phyloP scores from a whole-genome alignment of 495 filamentous ascomycete species.

The Aspergillus cavernicola region DNA sequence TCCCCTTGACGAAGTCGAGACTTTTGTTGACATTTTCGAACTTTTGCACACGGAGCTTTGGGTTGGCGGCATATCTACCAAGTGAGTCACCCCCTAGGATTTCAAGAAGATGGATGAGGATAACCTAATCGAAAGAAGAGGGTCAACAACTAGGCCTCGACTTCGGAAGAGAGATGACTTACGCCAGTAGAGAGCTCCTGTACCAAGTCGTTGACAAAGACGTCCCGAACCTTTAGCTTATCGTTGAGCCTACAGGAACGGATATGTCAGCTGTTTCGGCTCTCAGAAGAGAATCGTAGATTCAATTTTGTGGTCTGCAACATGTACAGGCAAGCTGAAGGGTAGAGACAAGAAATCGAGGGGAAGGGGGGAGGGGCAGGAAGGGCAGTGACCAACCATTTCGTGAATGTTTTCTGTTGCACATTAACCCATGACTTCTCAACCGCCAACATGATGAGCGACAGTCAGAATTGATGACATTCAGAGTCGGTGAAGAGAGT shows the following conservation, averaged over 20 bases:
- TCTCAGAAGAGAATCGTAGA: no score
- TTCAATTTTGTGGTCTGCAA: no score
- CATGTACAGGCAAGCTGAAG: not conserved
- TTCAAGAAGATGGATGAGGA: constrained; percentile 94
- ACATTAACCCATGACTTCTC: constrained; percentile 94
- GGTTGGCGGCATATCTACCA: constrained; percentile 91
- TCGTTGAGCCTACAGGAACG: constrained; percentile 73
- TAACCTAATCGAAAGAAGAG: constrained; percentile 56
- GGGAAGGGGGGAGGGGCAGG: not conserved
- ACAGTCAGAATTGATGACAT: constrained; percentile 26
- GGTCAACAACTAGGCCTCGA: not conserved
- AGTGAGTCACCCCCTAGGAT: constrained; percentile 90
- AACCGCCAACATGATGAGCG: constrained; percentile 54
- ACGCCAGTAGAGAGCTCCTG: constrained; percentile 91
- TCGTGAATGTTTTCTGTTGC: constrained; percentile 99
- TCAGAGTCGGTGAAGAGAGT: constrained; percentile 30
- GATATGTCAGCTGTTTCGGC: not conserved
- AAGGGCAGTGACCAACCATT: constrained; percentile 67
- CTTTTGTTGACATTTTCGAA: constrained; percentile 98
- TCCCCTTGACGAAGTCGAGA: constrained; percentile 84
- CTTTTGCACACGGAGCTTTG: constrained; percentile 91
- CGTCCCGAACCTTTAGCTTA: constrained; percentile 72
- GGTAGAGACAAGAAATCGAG: not conserved
- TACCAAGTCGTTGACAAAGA: constrained; percentile 79
- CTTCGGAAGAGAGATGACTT: constrained; percentile 31